Evolutionary conservation across 2,329 filamentous ascomycete genomes (phyloP).

Genomic region (Trichoderma hamatum): DNA sequence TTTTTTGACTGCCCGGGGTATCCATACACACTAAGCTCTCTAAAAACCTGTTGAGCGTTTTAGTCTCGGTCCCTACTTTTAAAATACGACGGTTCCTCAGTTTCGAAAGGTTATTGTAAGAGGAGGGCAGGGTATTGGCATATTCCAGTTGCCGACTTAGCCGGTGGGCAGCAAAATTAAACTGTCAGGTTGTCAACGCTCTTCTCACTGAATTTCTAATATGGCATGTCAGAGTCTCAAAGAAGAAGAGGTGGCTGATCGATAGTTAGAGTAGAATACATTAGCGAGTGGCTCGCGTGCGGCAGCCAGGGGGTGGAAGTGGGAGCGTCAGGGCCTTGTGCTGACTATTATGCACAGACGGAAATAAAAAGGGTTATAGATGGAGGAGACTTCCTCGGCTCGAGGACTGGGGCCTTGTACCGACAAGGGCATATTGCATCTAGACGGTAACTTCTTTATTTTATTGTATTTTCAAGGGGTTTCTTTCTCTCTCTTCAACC

Average conservation of each 20-base stretch:
- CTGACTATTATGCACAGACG: not conserved
- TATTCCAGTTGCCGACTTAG: not conserved
- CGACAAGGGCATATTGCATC: not conserved
- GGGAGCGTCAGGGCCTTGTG: conserved; percentile 1
- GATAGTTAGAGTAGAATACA: not conserved
- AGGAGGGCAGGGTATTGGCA: not conserved
- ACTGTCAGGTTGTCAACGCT: not conserved
- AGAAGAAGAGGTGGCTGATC: not conserved
- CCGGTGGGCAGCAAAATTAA: not conserved
- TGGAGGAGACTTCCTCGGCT: not conserved
- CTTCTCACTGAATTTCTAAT: not conserved
- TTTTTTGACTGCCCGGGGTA: not conserved
- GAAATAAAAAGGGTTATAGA: conserved; percentile 1
- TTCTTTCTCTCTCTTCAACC: not conserved
- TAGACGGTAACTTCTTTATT: not conserved
- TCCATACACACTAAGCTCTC: not conserved
- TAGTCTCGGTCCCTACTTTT: not conserved
- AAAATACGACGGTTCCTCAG: not conserved
- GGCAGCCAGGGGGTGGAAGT: conserved; percentile 1
- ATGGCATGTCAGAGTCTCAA: conserved; percentile 10
- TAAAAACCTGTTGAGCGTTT: not conserved
- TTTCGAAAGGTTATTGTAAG: not conserved
- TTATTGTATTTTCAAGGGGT: not conserved
- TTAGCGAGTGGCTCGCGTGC: not conserved
- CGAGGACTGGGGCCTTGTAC: not conserved